Base-by-base conservation (phyloP, 371 early-diverging fungal species). In the Batkoa obscura region DNA sequence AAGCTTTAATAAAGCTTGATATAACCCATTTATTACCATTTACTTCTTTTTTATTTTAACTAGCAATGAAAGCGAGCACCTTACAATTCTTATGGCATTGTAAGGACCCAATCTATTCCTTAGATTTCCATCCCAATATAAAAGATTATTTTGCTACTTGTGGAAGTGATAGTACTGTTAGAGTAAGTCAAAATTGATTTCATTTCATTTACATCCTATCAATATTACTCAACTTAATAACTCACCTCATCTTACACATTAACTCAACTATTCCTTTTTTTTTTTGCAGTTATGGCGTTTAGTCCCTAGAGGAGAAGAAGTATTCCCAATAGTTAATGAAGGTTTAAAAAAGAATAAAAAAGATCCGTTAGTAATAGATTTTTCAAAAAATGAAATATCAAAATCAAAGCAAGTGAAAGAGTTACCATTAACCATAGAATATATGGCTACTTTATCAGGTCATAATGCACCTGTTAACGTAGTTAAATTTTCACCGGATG, bases 401-500 rank as follows among this genome's bases (percentile, higher is more conserved):
- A 9, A 34, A 10, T 13, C 13, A 30, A 13, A 23, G 32, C 31
- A 23, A 50, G 64, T 66, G 59, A 63, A 60, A 45, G 59, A 68
- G 43, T 59, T 66, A 45, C 64, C 65, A n/a, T 69, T 81, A 8
- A 72, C 70, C 51, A 70, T 92, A 1, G 84, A 90, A 58, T 96
- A 83, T 60, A 62, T 86, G 3, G 81, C 94, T 31, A 87, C 81
- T 55, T 68, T 96, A 43, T 75, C 78, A 49, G 74, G 89, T 15
- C 95, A 96, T 64, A 74, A 83, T 0, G 84, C 81, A 2, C 85
- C 88, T 1, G 95, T 95, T 43, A 96, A 96, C 62, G 84, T 84
- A 30, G 94, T 95, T 0, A 80, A 93, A n/a, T 96, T 89, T 63
- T 80, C 85, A 13, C 94, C 94, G 0, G 64, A 66, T 54, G 81